These are phyloP conservation scores for Diaporthe humulicola DNA, from an alignment of 2,329 filamentous ascomycete species.

Conservation along the genomic window DNA sequence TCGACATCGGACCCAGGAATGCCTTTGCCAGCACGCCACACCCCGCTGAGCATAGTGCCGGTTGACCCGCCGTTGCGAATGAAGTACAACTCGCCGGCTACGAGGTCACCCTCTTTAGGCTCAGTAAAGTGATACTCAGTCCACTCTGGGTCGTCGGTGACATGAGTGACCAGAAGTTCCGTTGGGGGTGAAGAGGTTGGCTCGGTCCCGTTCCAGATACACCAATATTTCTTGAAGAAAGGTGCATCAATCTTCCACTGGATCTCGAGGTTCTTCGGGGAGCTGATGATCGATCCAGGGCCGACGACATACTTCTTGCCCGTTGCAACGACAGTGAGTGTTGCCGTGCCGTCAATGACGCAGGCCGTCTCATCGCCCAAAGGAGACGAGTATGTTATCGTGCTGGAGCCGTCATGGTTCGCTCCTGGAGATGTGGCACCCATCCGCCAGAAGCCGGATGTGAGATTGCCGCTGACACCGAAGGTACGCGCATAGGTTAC, in stretches of 20 bases:
- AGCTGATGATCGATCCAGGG: constrained; percentile 11
- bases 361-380: constrained; percentile 27
- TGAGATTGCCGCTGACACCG: not conserved
- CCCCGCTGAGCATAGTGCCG: constrained; percentile 19
- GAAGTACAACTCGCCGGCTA: constrained; percentile 1
- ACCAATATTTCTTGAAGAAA: constrained; percentile 37
- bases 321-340: constrained; percentile 25
- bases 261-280: constrained; percentile 31
- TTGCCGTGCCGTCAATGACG: constrained; percentile 30
- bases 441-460: constrained; percentile 11
- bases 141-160: not conserved
- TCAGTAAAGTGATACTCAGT: not conserved
- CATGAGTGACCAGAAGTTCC: not conserved
- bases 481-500: not conserved
- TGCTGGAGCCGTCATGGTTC: not conserved
- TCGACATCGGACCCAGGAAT: constrained; percentile 28
- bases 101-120: not conserved
- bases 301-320: constrained; percentile 1
- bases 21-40: constrained; percentile 30
- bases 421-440: not conserved
- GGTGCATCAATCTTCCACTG: constrained; percentile 32
- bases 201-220: constrained; percentile 22
- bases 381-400: constrained; percentile 4
- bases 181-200: not conserved
- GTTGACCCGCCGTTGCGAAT: constrained; percentile 17